Percentiles rank a stretch among this genome's conserved stretches.
These are phyloP conservation scores for Mycena crocata DNA, from an alignment of 768 basidiomycete species.

Conservation along the genomic window DNA sequence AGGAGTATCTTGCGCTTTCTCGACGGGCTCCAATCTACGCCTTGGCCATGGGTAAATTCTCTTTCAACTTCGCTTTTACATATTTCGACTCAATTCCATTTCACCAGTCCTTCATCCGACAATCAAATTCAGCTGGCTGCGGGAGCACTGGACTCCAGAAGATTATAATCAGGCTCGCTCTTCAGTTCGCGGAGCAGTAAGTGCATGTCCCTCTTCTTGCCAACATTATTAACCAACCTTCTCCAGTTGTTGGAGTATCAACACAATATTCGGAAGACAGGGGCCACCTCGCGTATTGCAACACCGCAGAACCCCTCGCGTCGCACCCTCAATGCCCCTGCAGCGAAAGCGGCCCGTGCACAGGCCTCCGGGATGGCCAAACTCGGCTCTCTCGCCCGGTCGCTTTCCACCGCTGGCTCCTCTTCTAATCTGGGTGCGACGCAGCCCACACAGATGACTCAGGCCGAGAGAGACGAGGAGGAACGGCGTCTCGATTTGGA, in stretches of 20 bases:
- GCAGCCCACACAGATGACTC: too few relatives aligned
- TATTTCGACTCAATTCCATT: background rate
- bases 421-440: too few relatives aligned
- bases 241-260: conserved; percentile 12
- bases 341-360: background rate
- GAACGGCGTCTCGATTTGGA: too few relatives aligned
- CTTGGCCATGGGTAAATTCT: conserved; percentile 31
- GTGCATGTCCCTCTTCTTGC: background rate
- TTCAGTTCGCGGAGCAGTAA: background rate
- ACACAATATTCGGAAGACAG: background rate
- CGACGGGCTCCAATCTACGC: conserved; percentile 28
- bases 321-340: background rate
- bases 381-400: too few relatives aligned
- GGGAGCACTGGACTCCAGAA: background rate
- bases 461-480: too few relatives aligned
- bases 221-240: background rate
- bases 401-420: too few relatives aligned
- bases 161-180: background rate
- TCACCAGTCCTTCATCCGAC: conserved; percentile 35
- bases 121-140: conserved; percentile 24
- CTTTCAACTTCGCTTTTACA: background rate
- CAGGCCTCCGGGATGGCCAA: background rate
- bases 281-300: background rate
- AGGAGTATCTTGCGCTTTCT: conserved; percentile 31
- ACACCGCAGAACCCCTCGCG: background rate